Conservation (phyloP, 257 asterid species). For the Solanum chiquidenum region DNA sequence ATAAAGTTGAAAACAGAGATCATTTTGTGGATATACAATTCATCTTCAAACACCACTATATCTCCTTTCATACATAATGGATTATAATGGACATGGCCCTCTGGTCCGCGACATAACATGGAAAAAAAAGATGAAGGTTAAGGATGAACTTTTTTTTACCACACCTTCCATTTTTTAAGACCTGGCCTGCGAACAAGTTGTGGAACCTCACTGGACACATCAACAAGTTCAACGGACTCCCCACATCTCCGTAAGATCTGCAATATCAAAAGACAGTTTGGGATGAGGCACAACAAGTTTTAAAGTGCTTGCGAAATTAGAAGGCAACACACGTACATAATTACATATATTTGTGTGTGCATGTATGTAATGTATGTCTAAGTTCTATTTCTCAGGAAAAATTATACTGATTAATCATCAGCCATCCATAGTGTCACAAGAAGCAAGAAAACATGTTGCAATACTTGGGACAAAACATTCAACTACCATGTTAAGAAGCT, state of each 20-base stretch:
- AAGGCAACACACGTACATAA: not conserved
- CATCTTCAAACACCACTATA: not conserved
- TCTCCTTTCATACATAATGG: not conserved
- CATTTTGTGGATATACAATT: not conserved
- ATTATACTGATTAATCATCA: not conserved
- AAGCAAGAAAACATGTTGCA: not conserved
- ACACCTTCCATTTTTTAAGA: conserved; percentile 84
- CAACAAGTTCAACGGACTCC: conserved; percentile 74
- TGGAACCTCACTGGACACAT: conserved; percentile 79
- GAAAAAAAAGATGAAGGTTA: not conserved
- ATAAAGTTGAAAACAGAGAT: not conserved
- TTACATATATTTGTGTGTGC: not conserved
- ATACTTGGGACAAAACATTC: not conserved
- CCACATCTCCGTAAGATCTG: conserved; percentile 78
- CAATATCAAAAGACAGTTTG: not conserved
- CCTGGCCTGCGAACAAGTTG: conserved; percentile 92
- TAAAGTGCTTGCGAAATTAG: not conserved
- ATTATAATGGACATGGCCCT: not conserved
- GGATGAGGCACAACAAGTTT: not conserved
- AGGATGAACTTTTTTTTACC: not conserved
- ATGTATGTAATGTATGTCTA: not conserved
- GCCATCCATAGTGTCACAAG: not conserved
- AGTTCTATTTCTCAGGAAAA: not conserved
- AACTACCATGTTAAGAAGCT: not conserved
- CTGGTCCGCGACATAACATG: not conserved